Evolutionary conservation across 345 rosid species (phyloP), one percentile per base, ranked within the genome.

Genomic region (Eucalyptus pauciflora): DNA sequence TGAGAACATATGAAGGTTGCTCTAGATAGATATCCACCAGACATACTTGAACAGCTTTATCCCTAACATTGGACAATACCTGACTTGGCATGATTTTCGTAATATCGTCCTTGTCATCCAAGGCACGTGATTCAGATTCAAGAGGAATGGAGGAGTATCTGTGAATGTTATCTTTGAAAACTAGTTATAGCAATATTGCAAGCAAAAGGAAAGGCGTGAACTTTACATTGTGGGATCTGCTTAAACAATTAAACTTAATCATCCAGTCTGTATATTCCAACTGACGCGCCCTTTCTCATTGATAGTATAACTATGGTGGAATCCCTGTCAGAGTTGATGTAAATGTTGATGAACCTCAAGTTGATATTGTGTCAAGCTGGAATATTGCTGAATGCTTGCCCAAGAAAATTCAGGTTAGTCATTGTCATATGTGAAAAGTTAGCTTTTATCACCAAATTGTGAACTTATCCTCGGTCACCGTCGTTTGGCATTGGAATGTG

Each of bases 291-390:
- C 51, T 81, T 83, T 56, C 62, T 67, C n/a, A 8, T 12, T 92
- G 89, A 87, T 86, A 97, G 99, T 93, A 95, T 91, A 96, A 96
- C 91, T 95, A 96, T 87, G 97, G 99, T 76, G 99, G 99, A 87
- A 96, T 96, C 91, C 97, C 93, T 62, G 96, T 95, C 80, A 92
- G 88, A 56, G 92, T 91, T 87, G 96, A 94, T 91, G 97, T 94
- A 86, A 91, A 76, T 88, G 93, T 91, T 85, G 95, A 94, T 46
- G 93, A 94, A 86, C 88, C 94, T 64, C 94, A 93, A 94, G 95
- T 94, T 88, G 94, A 95, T 89, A 96, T 97, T 92, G 96, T 96
- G 69, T 96, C 98, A 89, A 95, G 94, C 93, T 97, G 99, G 99
- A 95, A 94, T 86, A 92, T 96, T 89, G 96, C 98, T 64, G 96